A percentile compares a stretch with the other conserved stretches of the same genome.
Conservation (phyloP, 495 filamentous ascomycete genomes). For the Xylaria telfairii region DNA sequence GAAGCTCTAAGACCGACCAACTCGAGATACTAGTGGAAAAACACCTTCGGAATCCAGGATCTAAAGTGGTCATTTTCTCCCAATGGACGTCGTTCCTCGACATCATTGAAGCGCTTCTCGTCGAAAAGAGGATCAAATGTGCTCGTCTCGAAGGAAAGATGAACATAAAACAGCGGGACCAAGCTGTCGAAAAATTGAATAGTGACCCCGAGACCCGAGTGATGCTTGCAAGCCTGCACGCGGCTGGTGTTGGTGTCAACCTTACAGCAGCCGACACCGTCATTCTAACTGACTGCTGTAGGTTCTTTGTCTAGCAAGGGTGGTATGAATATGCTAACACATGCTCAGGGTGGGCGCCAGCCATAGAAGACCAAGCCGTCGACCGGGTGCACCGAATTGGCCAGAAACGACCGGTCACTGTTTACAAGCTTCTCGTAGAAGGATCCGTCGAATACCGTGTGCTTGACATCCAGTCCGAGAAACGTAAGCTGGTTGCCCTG, state of each 20-base stretch:
- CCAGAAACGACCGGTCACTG: constrained; percentile 76
- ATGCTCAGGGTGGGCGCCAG: constrained; percentile 79
- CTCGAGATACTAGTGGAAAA: constrained; percentile 80
- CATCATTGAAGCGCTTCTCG: constrained; percentile 75
- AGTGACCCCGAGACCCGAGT: constrained; percentile 73
- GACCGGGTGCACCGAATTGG: constrained; percentile 90
- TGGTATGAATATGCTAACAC: constrained; percentile 27
- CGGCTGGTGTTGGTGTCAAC: constrained; percentile 88
- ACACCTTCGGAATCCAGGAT: constrained; percentile 67
- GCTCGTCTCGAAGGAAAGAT: constrained; percentile 86
- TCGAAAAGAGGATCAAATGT: constrained; percentile 65
- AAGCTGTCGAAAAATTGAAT: constrained; percentile 69
- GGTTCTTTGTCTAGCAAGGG: constrained; percentile 6
- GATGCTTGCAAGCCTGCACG: constrained; percentile 81
- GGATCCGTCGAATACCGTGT: constrained; percentile 86
- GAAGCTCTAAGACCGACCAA: constrained; percentile 85
- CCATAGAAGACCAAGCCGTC: constrained; percentile 92
- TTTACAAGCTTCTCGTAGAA: constrained; percentile 85
- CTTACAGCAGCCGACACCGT: constrained; percentile 88
- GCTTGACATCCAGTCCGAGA: constrained; percentile 78
- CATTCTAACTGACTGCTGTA: constrained; percentile 77
- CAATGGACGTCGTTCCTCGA: constrained; percentile 93
- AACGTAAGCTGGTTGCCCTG: constrained; percentile 77
- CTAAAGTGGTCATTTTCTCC: constrained; percentile 88
- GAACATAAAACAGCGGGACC: constrained; percentile 69